Base-by-base conservation (phyloP, 257 asterid genomes). In the Przewalskia tangutica region DNA sequence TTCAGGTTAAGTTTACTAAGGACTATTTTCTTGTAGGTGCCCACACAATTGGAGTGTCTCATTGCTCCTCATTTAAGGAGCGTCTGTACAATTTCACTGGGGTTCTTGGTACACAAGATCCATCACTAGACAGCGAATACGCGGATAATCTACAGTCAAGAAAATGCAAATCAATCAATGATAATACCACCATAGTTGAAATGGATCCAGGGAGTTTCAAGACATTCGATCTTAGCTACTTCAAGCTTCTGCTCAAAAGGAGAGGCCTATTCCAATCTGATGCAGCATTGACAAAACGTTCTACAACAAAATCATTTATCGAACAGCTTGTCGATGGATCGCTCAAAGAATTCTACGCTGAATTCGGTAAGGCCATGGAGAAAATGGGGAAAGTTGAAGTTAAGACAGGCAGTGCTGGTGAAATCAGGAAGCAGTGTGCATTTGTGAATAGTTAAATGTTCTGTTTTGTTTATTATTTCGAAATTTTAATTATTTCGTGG, bases 11-110 rank as follows among this genome's bases (percentile, higher is more conserved):
- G 40, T 58, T 38, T 27, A 56, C 54, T 34, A 63, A 34, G 1
- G 7, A 65, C 7, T 34, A 65, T 65, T 36, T 34, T 36, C 48
- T 65, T 65, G 0, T 6, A 65, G 93, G 95, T n/a, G 93, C 87
- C 20, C 93, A 90, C 84, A 90, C 92, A 32, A 89, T 91, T 77
- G 94, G 93, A 48, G 91, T 87, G 3, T 77, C 91, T 5, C 95
- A 84, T 56, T 91, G 95, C 40, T 89, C 89, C 1, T 84, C 89
- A 14, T 90, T 91, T 85, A 80, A 89, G 11, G 86, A 85, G 84
- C 86, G 93, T 82, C 86, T 90, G 0, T 85, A 32, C 89, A 90
- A 91, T 83, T 91, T 91, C 89, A 86, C 92, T 2, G 93, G 92
- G 17, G 84, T 77, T 46, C 75, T 86, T n/a, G 93, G 90, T 62